Percentiles rank a stretch among this genome's conserved stretches.
Evolutionary conservation across 202 grass and related monocot species (phyloP).

Genomic region (Thinopyrum obtusiflorum): DNA sequence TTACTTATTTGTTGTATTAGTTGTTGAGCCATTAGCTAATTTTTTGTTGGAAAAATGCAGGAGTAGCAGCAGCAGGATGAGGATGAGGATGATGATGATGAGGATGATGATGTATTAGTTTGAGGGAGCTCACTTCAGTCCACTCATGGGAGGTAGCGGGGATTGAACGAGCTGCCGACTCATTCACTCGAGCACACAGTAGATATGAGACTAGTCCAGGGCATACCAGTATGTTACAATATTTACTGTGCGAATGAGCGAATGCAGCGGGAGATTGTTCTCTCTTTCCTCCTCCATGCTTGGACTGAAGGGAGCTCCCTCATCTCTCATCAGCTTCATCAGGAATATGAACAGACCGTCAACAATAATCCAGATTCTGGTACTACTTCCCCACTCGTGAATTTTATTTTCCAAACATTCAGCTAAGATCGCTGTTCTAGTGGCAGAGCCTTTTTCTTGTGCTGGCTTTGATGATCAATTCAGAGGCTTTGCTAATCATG

Average conservation of each 20-base stretch:
- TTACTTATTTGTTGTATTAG: background rate
- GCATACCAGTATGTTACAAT: background rate
- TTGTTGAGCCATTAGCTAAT: background rate
- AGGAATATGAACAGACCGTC: background rate
- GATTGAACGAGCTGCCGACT: slow-evolving; percentile 81
- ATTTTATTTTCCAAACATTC: background rate
- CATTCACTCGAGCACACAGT: slow-evolving; percentile 67
- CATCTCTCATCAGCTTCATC: slow-evolving; percentile 1
- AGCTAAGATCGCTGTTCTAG: background rate
- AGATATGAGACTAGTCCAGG: background rate
- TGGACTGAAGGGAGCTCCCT: slow-evolving; percentile 96
- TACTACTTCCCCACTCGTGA: background rate
- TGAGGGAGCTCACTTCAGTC: slow-evolving; percentile 71
- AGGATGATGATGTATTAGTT: background rate
- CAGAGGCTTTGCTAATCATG: slow-evolving; percentile 5
- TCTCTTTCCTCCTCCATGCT: slow-evolving; percentile 69
- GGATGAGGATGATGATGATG: background rate
- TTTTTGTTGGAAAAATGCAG: background rate
- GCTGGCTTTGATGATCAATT: slow-evolving; percentile 5
- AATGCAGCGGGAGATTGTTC: slow-evolving; percentile 86
- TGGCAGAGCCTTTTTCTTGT: slow-evolving; percentile 3
- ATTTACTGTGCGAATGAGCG: slow-evolving; percentile 55
- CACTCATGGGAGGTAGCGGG: slow-evolving; percentile 56
- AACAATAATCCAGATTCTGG: slow-evolving; percentile 5
- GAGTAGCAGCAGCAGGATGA: background rate